Evolutionary conservation across 306 rosid species (phyloP).

Genomic region (Dryas alaskensis): DNA sequence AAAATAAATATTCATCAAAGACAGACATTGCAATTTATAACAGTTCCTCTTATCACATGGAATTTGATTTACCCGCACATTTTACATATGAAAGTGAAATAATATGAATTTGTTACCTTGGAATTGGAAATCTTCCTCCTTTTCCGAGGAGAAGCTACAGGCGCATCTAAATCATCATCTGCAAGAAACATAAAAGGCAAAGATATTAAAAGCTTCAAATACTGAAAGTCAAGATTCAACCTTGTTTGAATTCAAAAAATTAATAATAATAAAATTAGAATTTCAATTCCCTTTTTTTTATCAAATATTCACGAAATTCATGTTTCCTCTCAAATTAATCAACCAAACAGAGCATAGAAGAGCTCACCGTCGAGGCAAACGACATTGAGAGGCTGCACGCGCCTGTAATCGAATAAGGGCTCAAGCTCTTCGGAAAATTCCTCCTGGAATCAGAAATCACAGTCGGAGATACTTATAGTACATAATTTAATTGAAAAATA

Average conservation of each 20-base stretch:
- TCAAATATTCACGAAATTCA: background rate
- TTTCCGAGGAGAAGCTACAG: slow-evolving; percentile 29
- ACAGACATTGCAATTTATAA: background rate
- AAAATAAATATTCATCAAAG: background rate
- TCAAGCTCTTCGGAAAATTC: slow-evolving; percentile 67
- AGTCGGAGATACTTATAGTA: background rate
- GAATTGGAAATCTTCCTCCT: slow-evolving; percentile 39
- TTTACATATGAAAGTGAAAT: background rate
- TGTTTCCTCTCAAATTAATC: background rate
- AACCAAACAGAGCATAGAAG: slow-evolving; percentile 8
- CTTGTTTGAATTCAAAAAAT: background rate
- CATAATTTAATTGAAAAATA: background rate
- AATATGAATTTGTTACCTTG: slow-evolving; percentile 16
- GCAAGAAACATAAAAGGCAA: background rate
- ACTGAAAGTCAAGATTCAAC: background rate
- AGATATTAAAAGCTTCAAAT: background rate
- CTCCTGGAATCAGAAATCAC: slow-evolving; percentile 35
- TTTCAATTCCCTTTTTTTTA: background rate
- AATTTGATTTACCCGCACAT: background rate
- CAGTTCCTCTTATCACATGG: background rate
- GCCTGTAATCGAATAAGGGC: slow-evolving; percentile 80
- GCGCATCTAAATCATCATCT: slow-evolving; percentile 54
- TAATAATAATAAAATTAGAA: background rate
- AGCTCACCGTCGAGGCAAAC: slow-evolving; percentile 52
- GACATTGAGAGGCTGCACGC: slow-evolving; percentile 61